A percentile compares a stretch with the other conserved stretches of the same genome.
Conservation (phyloP, 306 rosid species). For the Sicyos edulis region DNA sequence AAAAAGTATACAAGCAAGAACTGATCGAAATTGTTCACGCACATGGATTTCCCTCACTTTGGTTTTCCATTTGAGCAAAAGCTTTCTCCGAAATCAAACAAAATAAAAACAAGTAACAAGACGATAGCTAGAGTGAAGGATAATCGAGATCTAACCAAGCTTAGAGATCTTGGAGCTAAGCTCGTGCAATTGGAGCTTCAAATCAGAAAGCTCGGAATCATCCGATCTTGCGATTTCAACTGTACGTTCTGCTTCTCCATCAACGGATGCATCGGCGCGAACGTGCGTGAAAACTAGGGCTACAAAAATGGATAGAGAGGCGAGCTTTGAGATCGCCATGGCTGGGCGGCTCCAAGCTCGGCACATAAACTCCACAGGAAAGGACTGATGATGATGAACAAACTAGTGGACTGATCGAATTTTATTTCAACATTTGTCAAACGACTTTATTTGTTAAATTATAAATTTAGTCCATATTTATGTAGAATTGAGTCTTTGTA, state of each 20-base stretch:
- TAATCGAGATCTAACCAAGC: constrained; percentile 49
- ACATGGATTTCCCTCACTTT: neutral
- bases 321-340: constrained; percentile 72
- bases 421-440: neutral
- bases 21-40: neutral
- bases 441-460: no score
- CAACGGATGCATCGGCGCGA: constrained; percentile 44
- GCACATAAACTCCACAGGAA: constrained; percentile 36
- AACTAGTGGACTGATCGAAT: neutral
- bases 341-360: constrained; percentile 31
- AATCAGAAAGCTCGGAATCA: constrained; percentile 39
- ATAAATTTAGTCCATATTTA: no score
- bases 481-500: no score
- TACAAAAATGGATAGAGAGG: constrained; percentile 42
- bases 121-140: neutral
- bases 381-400: neutral
- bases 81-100: constrained; percentile 8
- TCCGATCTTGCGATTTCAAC: constrained; percentile 28
- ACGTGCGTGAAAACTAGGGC: constrained; percentile 41
- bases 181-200: constrained; percentile 64
- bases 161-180: constrained; percentile 65
- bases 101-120: neutral
- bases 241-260: constrained; percentile 23
- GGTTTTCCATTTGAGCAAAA: neutral
- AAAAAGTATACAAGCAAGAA: neutral